A percentile compares a stretch with the other conserved stretches of the same genome.
These are phyloP conservation scores for Ascochyta pisi DNA, from an alignment of 2,329 filamentous ascomycete genomes.

Conservation along the genomic window DNA sequence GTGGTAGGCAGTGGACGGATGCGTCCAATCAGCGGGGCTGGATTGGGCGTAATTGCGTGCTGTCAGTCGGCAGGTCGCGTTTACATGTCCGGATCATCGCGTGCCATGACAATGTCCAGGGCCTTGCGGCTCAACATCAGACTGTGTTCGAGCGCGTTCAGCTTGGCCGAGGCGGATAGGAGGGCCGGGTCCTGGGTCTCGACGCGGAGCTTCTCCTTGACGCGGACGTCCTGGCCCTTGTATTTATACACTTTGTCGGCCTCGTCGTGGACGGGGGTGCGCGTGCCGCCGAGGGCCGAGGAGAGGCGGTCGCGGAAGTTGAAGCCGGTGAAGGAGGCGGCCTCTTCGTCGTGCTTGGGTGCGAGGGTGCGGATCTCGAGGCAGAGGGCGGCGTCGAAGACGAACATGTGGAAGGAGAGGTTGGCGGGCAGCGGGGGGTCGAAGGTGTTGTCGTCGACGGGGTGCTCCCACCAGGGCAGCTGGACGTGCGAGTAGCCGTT, in stretches of 20 bases:
- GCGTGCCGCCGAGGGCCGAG: constrained; percentile 53
- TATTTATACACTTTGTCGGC: constrained; percentile 78
- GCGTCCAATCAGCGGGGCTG: constrained; percentile 9
- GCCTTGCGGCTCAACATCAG: constrained; percentile 74
- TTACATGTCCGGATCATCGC: constrained; percentile 52
- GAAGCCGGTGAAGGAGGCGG: constrained; percentile 52
- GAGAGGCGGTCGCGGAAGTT: constrained; percentile 64
- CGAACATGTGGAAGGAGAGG: constrained; percentile 73
- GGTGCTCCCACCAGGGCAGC: constrained; percentile 63
- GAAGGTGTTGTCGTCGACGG: constrained; percentile 65
- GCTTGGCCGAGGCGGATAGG: constrained; percentile 82
- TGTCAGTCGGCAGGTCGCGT: constrained; percentile 10
- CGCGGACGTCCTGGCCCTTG: constrained; percentile 74
- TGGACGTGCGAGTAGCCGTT: constrained; percentile 62
- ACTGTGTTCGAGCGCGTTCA: constrained; percentile 77
- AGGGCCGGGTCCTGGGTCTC: constrained; percentile 89
- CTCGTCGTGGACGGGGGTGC: constrained; percentile 63
- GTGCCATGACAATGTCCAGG: constrained; percentile 78
- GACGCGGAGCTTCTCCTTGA: constrained; percentile 87
- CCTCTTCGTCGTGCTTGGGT: constrained; percentile 48
- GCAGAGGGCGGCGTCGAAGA: constrained; percentile 62
- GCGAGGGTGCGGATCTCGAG: constrained; percentile 74
- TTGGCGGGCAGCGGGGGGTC: constrained; percentile 68
- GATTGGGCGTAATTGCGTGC: background rate
- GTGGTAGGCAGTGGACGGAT: background rate